phyloP scores from a whole-genome alignment of 2,329 filamentous ascomycete species.

The Diaporthe velutina region DNA sequence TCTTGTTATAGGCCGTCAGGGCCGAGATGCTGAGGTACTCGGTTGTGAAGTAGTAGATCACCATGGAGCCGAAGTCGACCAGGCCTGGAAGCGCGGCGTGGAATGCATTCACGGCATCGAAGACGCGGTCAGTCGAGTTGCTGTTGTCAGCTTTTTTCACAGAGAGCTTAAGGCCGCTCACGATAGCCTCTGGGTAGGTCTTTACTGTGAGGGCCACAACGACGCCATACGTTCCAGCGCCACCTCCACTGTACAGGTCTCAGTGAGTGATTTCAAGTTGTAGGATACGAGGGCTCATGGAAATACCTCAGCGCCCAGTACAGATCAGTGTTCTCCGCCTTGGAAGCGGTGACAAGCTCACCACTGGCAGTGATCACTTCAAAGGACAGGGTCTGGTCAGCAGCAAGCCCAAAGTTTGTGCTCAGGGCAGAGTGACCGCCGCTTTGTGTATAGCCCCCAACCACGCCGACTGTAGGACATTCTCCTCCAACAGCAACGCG shows the following conservation, averaged over 20 bases:
- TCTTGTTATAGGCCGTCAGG: slow-evolving; percentile 48
- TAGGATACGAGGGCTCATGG: background rate
- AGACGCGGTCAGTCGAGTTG: slow-evolving; percentile 39
- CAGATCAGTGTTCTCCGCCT: slow-evolving; percentile 58
- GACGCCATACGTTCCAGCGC: slow-evolving; percentile 52
- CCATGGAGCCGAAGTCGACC: slow-evolving; percentile 45
- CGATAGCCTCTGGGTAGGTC: slow-evolving; percentile 42
- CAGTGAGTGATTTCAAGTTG: background rate
- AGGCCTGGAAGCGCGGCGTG: slow-evolving; percentile 44
- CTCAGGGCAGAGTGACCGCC: slow-evolving; percentile 68
- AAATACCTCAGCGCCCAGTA: slow-evolving; percentile 60
- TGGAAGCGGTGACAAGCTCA: slow-evolving; percentile 54
- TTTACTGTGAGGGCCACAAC: slow-evolving; percentile 47
- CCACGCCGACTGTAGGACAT: slow-evolving; percentile 61
- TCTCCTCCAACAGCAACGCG: slow-evolving; percentile 47
- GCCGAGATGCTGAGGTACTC: slow-evolving; percentile 42
- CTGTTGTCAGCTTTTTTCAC: slow-evolving; percentile 37
- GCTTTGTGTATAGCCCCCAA: slow-evolving; percentile 61
- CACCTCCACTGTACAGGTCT: slow-evolving; percentile 51
- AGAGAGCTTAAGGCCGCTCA: slow-evolving; percentile 42
- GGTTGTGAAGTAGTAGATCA: slow-evolving; percentile 44
- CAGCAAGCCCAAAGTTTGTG: slow-evolving; percentile 61
- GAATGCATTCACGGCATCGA: slow-evolving; percentile 43
- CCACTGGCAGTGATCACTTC: slow-evolving; percentile 63
- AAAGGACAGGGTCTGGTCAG: slow-evolving; percentile 62